These are phyloP conservation scores for Climacium dendroides DNA, from an alignment of 225 moss, liverwort and hornwort genomes.

Conservation along the genomic window DNA sequence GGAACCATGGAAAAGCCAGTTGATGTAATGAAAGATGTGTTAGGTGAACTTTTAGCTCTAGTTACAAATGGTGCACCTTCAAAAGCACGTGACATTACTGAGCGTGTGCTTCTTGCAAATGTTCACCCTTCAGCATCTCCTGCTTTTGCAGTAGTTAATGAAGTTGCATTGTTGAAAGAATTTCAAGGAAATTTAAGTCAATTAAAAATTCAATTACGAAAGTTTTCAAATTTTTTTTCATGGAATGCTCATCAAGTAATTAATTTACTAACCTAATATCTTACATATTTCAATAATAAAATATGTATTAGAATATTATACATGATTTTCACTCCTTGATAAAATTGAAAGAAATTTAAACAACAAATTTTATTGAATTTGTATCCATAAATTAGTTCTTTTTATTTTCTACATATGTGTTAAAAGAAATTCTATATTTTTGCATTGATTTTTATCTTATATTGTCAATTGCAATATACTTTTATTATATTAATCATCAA, in stretches of 20 bases:
- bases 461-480: background rate
- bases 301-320: too few relatives aligned
- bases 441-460: background rate
- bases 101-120: slow-evolving; percentile 79
- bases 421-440: background rate
- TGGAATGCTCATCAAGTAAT: slow-evolving; percentile 92
- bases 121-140: slow-evolving; percentile 62
- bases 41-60: slow-evolving; percentile 66
- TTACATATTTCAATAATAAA: background rate
- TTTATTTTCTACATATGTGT: background rate
- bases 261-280: background rate
- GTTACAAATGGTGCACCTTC: slow-evolving; percentile 90
- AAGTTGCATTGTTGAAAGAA: slow-evolving; percentile 68
- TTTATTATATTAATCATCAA: too few relatives aligned
- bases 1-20: slow-evolving; percentile 49
- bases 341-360: background rate
- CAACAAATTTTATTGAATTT: background rate
- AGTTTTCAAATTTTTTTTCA: slow-evolving; percentile 75
- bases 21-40: slow-evolving; percentile 76
- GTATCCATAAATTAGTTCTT: background rate
- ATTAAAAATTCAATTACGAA: slow-evolving; percentile 71
- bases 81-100: slow-evolving; percentile 86
- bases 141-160: slow-evolving; percentile 60
- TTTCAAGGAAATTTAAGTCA: slow-evolving; percentile 76
- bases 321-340: too few relatives aligned